Conservation (phyloP, 2,329 filamentous ascomycete genomes). For the Elsinoe arachidis region DNA sequence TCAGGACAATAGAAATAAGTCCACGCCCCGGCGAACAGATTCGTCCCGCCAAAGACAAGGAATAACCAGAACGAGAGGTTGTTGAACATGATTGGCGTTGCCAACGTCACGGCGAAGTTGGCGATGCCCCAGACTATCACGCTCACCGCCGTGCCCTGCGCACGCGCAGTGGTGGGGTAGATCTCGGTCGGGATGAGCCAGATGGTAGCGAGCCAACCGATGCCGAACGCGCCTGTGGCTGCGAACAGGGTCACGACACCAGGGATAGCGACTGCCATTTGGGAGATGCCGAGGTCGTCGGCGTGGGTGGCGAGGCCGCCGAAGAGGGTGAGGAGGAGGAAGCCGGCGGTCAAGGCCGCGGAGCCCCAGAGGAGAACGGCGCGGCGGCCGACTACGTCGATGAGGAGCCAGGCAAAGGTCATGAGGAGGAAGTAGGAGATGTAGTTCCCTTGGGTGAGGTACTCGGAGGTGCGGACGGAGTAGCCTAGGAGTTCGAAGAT, state of each 20-base stretch:
- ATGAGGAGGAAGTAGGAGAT: conserved; percentile 53
- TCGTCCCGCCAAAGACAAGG: conserved; percentile 47
- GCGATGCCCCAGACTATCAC: conserved; percentile 50
- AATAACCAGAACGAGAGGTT: conserved; percentile 52
- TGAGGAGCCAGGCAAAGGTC: conserved; percentile 53
- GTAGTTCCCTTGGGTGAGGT: conserved; percentile 53
- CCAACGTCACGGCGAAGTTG: conserved; percentile 50
- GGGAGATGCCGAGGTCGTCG: conserved; percentile 30
- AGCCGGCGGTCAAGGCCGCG: conserved; percentile 39
- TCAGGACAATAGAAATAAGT: conserved; percentile 47
- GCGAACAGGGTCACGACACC: conserved; percentile 47
- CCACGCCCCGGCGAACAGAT: conserved; percentile 46
- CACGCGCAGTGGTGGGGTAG: conserved; percentile 46
- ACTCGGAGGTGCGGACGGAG: conserved; percentile 42
- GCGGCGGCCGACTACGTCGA: conserved; percentile 48
- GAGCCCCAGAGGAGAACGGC: conserved; percentile 48
- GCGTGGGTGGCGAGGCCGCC: conserved; percentile 40
- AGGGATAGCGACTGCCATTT: conserved; percentile 39
- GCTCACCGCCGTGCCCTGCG: conserved; percentile 46
- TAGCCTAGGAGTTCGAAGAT: conserved; percentile 56
- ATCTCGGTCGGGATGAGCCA: conserved; percentile 54
- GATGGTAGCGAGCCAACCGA: conserved; percentile 51
- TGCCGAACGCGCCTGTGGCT: conserved; percentile 52
- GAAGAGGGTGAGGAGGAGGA: conserved; percentile 45
- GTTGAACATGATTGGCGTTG: conserved; percentile 52